Conservation (phyloP, 1,284 basidiomycete species). For the Ceratobasidium sp. region DNA sequence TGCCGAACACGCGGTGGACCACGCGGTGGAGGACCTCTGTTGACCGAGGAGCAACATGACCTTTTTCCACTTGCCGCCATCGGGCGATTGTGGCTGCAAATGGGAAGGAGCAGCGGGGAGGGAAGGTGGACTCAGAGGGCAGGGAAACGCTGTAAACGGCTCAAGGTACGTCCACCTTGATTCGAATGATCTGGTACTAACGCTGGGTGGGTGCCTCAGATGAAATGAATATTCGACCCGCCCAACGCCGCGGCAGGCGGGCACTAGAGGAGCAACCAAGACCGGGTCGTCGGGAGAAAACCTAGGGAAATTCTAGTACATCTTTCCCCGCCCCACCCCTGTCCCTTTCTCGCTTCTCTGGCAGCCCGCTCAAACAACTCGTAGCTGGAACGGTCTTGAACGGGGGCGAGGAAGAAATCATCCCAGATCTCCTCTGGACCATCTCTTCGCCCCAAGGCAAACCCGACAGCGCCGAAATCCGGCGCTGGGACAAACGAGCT, state of each 20-base stretch:
- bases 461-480: constrained; percentile 29
- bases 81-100: constrained; percentile 7
- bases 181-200: too few species aligned
- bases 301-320: constrained; percentile 57
- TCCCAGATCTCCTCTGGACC: constrained; percentile 13
- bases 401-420: constrained; percentile 37
- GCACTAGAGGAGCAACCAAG: constrained; percentile 57
- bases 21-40: not conserved
- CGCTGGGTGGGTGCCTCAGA: too few species aligned
- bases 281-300: constrained; percentile 81
- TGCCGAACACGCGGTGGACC: not conserved
- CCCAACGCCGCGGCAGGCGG: constrained; percentile 69
- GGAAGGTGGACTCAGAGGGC: constrained; percentile 68
- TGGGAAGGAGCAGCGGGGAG: constrained; percentile 7
- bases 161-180: too few species aligned
- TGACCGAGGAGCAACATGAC: too few species aligned
- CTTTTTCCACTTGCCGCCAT: not conserved
- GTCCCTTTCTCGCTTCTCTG: not conserved
- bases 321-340: not conserved
- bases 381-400: constrained; percentile 14
- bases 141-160: constrained; percentile 82
- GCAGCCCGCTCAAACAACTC: constrained; percentile 27
- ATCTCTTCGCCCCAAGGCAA: constrained; percentile 1
- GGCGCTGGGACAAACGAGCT: constrained; percentile 36
- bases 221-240: constrained; percentile 81